Evolutionary conservation across 495 filamentous ascomycete species (phyloP).

Genomic region (Trypethelium eluteriae): DNA sequence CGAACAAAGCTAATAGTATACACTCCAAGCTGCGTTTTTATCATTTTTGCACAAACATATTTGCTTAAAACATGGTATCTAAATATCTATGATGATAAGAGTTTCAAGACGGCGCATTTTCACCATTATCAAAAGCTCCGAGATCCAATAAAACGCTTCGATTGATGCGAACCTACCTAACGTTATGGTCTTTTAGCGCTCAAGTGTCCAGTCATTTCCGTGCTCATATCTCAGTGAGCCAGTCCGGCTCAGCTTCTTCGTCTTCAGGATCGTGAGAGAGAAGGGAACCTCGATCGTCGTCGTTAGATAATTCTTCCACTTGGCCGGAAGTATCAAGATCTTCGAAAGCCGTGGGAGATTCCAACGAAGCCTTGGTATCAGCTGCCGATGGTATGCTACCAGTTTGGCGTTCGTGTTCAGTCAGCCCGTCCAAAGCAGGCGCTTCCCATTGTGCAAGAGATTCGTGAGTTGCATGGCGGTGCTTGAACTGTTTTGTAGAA

Average conservation of each 20-base stretch:
- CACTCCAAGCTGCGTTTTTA: no score
- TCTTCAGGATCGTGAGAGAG: conserved; percentile 60
- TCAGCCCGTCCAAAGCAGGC: neutral
- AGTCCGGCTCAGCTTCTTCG: conserved; percentile 60
- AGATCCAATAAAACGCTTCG: no score
- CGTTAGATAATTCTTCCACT: neutral
- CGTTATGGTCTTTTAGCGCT: neutral
- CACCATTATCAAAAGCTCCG: no score
- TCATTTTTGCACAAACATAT: no score
- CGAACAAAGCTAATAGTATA: no score
- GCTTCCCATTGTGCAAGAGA: neutral
- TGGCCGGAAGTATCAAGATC: neutral
- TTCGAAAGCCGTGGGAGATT: neutral
- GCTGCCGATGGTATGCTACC: neutral
- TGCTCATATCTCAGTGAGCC: conserved; percentile 36
- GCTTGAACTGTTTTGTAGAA: neutral
- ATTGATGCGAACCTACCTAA: no score
- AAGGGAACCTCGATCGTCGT: conserved; percentile 28
- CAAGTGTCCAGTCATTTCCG: neutral
- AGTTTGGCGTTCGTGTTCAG: neutral
- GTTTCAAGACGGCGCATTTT: no score
- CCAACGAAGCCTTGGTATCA: neutral
- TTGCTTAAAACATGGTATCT: no score
- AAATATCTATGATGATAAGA: no score
- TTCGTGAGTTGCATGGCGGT: neutral